Evolutionary conservation across 2,329 filamentous ascomycete genomes (phyloP).

Genomic region (Alternaria gaisen): DNA sequence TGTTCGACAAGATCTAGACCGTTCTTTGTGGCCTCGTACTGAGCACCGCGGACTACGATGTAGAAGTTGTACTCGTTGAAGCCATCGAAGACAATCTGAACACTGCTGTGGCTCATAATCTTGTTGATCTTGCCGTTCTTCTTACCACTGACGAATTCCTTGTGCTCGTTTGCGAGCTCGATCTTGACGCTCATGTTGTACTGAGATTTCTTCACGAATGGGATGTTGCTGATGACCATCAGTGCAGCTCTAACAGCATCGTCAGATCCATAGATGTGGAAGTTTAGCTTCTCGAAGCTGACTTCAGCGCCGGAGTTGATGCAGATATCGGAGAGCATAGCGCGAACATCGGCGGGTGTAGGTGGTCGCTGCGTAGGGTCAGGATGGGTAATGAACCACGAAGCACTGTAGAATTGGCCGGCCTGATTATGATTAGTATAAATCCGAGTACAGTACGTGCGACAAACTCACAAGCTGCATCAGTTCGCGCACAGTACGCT

Average conservation of each 20-base stretch:
- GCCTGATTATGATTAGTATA: slow-evolving; percentile 63
- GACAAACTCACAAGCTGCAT: slow-evolving; percentile 80
- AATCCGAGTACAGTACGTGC: background rate
- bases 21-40: slow-evolving; percentile 93
- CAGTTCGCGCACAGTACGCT: slow-evolving; percentile 92
- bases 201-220: slow-evolving; percentile 84
- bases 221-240: slow-evolving; percentile 89
- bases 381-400: slow-evolving; percentile 89
- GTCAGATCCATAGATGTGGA: slow-evolving; percentile 93
- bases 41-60: slow-evolving; percentile 92
- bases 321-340: slow-evolving; percentile 95
- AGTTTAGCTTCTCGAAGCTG: slow-evolving; percentile 91
- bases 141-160: slow-evolving; percentile 98
- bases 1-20: slow-evolving; percentile 93
- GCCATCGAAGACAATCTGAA: slow-evolving; percentile 98
- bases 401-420: slow-evolving; percentile 96
- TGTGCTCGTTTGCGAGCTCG: slow-evolving; percentile 98
- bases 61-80: slow-evolving; percentile 99
- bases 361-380: slow-evolving; percentile 71
- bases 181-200: slow-evolving; percentile 98
- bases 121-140: slow-evolving; percentile 99
- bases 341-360: slow-evolving; percentile 74
- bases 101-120: slow-evolving; percentile 99
- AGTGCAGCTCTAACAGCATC: slow-evolving; percentile 96
- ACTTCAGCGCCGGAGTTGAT: slow-evolving; percentile 95